phyloP scores from a whole-genome alignment of 345 rosid species.

The Streptanthus diversifolius region DNA sequence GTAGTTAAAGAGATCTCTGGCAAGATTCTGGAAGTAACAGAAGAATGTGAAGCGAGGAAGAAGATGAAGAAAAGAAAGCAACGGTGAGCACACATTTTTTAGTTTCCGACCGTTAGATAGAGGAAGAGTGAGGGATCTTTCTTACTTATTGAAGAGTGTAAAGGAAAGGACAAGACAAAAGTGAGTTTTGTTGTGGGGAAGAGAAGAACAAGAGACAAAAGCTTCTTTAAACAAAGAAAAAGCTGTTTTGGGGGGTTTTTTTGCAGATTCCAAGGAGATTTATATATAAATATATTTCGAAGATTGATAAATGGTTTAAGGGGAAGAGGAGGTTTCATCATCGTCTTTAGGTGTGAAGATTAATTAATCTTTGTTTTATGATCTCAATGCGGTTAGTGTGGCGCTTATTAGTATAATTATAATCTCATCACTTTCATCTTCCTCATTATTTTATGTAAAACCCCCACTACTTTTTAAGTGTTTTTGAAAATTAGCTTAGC shows the following conservation, averaged over 20 bases:
- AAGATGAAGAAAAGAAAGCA: constrained; percentile 23
- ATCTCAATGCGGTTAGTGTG: constrained; percentile 23
- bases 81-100: constrained; percentile 15
- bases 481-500: not conserved
- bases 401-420: not conserved
- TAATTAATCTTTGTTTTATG: constrained; percentile 18
- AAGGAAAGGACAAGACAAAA: constrained; percentile 23
- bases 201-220: constrained; percentile 11
- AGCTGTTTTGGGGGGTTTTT: constrained; percentile 1
- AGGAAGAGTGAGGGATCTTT: not conserved
- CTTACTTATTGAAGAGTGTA: not conserved
- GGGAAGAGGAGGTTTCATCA: constrained; percentile 31
- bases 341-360: constrained; percentile 27
- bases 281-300: no score
- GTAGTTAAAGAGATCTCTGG: constrained; percentile 18
- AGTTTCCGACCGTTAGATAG: constrained; percentile 30
- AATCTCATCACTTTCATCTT: not conserved
- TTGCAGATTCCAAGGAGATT: constrained; percentile 23
- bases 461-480: not conserved
- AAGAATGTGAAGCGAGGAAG: constrained; percentile 22
- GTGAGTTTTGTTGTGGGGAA: constrained; percentile 23
- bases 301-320: constrained; percentile 25
- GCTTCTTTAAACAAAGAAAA: not conserved
- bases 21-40: constrained; percentile 34
- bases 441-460: not conserved